These are phyloP conservation scores for Globisporangium carolinianum DNA, from an alignment of 352 stramenopile genomes.

Conservation along the genomic window DNA sequence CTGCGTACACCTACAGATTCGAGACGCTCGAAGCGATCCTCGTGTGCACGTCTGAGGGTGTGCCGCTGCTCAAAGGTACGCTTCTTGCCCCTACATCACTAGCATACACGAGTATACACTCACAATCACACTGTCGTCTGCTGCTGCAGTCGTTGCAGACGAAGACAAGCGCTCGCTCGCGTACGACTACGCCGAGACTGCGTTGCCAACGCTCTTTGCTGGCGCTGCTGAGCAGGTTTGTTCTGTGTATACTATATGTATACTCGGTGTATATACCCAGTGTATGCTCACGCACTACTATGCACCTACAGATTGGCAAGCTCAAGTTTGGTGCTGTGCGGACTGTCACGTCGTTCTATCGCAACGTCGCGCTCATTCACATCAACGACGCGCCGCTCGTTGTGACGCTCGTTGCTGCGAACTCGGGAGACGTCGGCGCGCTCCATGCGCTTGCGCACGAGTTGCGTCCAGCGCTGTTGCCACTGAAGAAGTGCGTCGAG, in stretches of 20 bases:
- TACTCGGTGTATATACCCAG: not conserved
- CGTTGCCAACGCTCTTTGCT: slow-evolving; percentile 73
- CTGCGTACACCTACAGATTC: slow-evolving; percentile 35
- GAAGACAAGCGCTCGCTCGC: slow-evolving; percentile 31
- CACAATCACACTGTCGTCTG: not conserved
- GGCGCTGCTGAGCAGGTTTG: slow-evolving; percentile 63
- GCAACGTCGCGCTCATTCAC: slow-evolving; percentile 66
- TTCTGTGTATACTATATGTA: not conserved
- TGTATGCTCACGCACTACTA: too few relatives aligned
- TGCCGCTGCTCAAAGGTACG: slow-evolving; percentile 65
- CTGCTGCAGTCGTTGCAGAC: slow-evolving; percentile 30
- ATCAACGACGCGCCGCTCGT: slow-evolving; percentile 73
- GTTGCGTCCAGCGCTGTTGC: slow-evolving; percentile 47
- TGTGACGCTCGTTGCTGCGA: slow-evolving; percentile 64
- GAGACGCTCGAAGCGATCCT: slow-evolving; percentile 70
- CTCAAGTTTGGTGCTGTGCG: slow-evolving; percentile 70
- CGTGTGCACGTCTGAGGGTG: slow-evolving; percentile 71
- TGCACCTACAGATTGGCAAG: slow-evolving; percentile 48
- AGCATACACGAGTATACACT: not conserved
- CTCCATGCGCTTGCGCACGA: slow-evolving; percentile 50
- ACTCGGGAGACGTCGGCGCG: slow-evolving; percentile 51
- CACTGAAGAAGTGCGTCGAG: slow-evolving; percentile 70
- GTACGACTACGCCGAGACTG: slow-evolving; percentile 74
- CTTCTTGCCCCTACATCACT: not conserved
- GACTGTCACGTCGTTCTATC: slow-evolving; percentile 71